Conservation (phyloP, 495 filamentous ascomycete genomes). For the Parmelia sp. region DNA sequence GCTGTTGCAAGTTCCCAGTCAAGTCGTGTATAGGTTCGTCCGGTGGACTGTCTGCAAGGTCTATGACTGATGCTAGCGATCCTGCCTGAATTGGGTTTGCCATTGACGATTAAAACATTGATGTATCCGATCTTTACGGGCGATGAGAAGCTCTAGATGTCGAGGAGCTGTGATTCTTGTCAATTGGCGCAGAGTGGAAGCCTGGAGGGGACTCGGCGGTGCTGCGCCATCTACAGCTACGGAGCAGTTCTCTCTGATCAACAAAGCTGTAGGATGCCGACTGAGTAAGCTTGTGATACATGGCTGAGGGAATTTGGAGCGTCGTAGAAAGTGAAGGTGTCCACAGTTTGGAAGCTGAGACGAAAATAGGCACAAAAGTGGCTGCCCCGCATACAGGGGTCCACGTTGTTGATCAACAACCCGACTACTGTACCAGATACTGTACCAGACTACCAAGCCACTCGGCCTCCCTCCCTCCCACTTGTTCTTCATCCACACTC, state of each 20-base stretch:
- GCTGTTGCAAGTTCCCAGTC: slow-evolving; percentile 55
- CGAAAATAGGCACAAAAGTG: neutral
- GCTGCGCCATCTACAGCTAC: neutral
- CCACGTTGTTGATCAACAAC: neutral
- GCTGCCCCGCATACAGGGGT: neutral
- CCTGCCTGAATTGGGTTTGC: slow-evolving; percentile 62
- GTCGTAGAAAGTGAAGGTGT: neutral
- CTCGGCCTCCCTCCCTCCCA: neutral
- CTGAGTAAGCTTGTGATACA: neutral
- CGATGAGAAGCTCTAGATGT: slow-evolving; percentile 3
- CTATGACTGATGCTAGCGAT: slow-evolving; percentile 72
- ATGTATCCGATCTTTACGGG: neutral
- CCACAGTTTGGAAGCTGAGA: neutral
- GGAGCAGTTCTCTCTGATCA: neutral
- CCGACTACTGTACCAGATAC: too few species aligned
- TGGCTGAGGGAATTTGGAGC: neutral
- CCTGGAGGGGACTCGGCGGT: neutral
- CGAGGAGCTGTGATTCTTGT: neutral
- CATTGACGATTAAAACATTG: slow-evolving; percentile 26
- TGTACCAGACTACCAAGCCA: too few species aligned
- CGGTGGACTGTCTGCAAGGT: slow-evolving; percentile 80
- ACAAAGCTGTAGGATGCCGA: neutral
- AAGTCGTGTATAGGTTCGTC: slow-evolving; percentile 64
- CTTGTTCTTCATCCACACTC: neutral
- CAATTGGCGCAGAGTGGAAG: neutral